Conservation (phyloP, 2,329 filamentous ascomycete genomes). For the Cadophora sp. region DNA sequence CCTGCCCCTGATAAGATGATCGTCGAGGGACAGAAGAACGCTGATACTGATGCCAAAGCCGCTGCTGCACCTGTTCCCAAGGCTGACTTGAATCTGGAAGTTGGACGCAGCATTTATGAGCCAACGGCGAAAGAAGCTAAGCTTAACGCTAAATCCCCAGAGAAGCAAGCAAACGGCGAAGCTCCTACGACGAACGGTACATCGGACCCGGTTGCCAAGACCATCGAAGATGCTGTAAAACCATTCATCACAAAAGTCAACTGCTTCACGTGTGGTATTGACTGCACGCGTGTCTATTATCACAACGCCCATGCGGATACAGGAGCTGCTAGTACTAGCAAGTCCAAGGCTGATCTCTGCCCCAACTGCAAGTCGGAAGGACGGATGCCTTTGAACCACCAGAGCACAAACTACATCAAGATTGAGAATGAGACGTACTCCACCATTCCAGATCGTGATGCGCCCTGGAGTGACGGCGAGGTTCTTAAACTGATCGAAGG, state of each 20-base stretch:
- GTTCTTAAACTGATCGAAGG: constrained; percentile 88
- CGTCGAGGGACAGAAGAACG: constrained; percentile 64
- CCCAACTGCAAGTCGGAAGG: constrained; percentile 88
- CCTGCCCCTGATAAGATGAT: constrained; percentile 79
- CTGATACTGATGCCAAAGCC: constrained; percentile 59
- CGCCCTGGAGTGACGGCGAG: constrained; percentile 91
- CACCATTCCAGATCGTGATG: constrained; percentile 79
- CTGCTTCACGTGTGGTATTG: constrained; percentile 91
- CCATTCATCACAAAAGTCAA: constrained; percentile 73
- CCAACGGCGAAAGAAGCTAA: constrained; percentile 79
- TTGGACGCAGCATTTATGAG: constrained; percentile 95
- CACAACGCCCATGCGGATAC: constrained; percentile 65
- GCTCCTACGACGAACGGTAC: constrained; percentile 70
- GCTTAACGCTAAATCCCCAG: constrained; percentile 67
- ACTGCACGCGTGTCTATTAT: constrained; percentile 78
- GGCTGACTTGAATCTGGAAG: constrained; percentile 86
- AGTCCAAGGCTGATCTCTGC: constrained; percentile 85
- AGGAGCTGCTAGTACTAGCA: constrained; percentile 48
- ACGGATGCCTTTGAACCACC: constrained; percentile 80
- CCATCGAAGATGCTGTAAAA: constrained; percentile 67
- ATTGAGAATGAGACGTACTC: constrained; percentile 88
- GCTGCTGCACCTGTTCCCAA: constrained; percentile 71
- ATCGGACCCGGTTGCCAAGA: constrained; percentile 48
- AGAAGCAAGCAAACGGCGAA: constrained; percentile 78
- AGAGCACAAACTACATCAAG: constrained; percentile 82